phyloP scores from a whole-genome alignment of 768 basidiomycete genomes.

The Amylocystis lapponica region DNA sequence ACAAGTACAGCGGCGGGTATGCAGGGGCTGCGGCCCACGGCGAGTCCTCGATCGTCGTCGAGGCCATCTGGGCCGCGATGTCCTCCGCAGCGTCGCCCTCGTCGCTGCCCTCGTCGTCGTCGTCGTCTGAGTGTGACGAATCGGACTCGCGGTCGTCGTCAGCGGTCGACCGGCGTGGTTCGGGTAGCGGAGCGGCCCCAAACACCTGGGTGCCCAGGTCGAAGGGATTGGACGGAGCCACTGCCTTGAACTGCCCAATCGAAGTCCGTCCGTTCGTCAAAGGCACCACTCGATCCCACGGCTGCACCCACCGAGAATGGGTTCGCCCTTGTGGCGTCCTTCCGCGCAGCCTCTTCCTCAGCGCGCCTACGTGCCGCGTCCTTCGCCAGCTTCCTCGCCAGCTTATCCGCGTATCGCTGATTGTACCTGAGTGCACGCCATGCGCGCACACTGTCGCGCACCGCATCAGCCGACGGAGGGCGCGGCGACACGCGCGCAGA shows the following conservation, averaged over 20 bases:
- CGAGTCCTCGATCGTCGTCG: conserved; percentile 49
- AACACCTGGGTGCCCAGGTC: conserved; percentile 68
- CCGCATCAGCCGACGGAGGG: conserved; percentile 1
- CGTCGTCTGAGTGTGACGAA: conserved; percentile 21
- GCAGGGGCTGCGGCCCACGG: conserved; percentile 63
- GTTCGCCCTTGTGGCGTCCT: conserved; percentile 38
- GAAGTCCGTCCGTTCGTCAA: too few species aligned
- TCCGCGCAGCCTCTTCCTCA: conserved; percentile 24
- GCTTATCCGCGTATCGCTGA: conserved; percentile 65
- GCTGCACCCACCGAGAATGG: conserved; percentile 60
- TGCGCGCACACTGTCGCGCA: conserved; percentile 60
- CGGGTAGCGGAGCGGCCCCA: conserved; percentile 26
- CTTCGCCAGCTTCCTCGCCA: conserved; percentile 48
- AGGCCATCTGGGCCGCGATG: conserved; percentile 53
- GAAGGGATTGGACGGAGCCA: conserved; percentile 32
- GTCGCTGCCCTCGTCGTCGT: conserved; percentile 16
- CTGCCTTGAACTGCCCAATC: conserved; percentile 17
- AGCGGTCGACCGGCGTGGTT: conserved; percentile 4
- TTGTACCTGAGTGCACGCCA: conserved; percentile 76
- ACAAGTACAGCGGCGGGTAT: conserved; percentile 67
- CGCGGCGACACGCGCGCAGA: background rate
- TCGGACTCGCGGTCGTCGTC: conserved; percentile 33
- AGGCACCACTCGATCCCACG: too few species aligned
- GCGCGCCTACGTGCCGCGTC: conserved; percentile 33
- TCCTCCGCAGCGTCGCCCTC: conserved; percentile 36